Percentiles rank a stretch among this genome's conserved stretches.
Conservation (phyloP, 2,329 filamentous ascomycete genomes). For the Incumbomyces lentus region DNA sequence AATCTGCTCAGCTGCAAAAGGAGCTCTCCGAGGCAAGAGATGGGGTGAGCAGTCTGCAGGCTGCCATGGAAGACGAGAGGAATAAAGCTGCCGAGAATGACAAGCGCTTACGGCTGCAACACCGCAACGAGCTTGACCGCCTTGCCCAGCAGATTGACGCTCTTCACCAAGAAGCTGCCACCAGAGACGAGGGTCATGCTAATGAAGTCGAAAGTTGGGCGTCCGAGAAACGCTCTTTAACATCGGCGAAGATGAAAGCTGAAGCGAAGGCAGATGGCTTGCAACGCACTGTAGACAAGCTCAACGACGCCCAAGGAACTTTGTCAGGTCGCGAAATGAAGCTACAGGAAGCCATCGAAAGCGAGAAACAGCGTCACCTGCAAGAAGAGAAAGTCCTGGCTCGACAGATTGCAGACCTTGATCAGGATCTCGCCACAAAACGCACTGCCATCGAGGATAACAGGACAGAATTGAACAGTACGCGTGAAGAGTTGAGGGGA, state of each 20-base stretch:
- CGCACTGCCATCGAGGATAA: constrained; percentile 56
- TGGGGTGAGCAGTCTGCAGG: constrained; percentile 38
- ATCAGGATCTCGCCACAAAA: constrained; percentile 58
- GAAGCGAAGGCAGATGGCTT: constrained; percentile 58
- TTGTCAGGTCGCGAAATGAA: constrained; percentile 58
- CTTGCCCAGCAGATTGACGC: constrained; percentile 48
- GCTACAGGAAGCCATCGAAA: constrained; percentile 58
- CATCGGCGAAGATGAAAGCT: constrained; percentile 54
- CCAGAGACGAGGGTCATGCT: constrained; percentile 60
- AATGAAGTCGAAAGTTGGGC: constrained; percentile 66
- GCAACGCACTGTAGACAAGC: constrained; percentile 59
- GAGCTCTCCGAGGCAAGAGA: constrained; percentile 45
- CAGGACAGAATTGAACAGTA: constrained; percentile 53
- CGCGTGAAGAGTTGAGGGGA: constrained; percentile 61
- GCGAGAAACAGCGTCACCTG: constrained; percentile 60
- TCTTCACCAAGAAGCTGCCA: constrained; percentile 54
- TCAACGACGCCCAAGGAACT: constrained; percentile 58
- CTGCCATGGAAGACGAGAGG: constrained; percentile 43
- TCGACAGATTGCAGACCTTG: constrained; percentile 64
- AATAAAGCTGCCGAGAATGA: constrained; percentile 51
- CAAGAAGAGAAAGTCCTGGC: constrained; percentile 60
- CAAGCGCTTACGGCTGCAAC: constrained; percentile 46
- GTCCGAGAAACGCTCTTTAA: constrained; percentile 52
- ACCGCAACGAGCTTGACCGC: constrained; percentile 45
- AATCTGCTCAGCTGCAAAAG: constrained; percentile 56